These are phyloP conservation scores for Phytophthora cryptogea DNA, from an alignment of 352 stramenopile genomes.

Conservation along the genomic window DNA sequence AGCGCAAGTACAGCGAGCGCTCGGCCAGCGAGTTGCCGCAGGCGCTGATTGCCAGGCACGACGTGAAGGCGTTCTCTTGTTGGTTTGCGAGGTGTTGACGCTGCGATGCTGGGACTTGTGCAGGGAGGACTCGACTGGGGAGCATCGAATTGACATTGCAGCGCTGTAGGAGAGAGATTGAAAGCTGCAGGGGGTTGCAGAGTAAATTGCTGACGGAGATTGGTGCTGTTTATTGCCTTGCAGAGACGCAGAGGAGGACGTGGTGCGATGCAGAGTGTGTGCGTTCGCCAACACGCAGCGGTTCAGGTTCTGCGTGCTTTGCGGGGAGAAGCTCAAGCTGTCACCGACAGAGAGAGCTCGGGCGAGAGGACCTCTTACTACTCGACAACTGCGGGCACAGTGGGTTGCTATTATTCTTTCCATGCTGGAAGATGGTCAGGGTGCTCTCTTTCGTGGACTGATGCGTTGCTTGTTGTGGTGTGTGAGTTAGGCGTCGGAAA, in stretches of 20 bases:
- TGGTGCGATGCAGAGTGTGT: slow-evolving; percentile 38
- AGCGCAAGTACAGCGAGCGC: slow-evolving; percentile 21
- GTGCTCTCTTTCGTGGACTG: neutral
- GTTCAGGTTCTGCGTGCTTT: slow-evolving; percentile 48
- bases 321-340: slow-evolving; percentile 38
- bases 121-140: slow-evolving; percentile 20
- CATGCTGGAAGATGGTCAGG: neutral
- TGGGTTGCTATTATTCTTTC: neutral
- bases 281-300: slow-evolving; percentile 52
- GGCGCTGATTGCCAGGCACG: slow-evolving; percentile 38
- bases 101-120: neutral
- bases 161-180: slow-evolving; percentile 22
- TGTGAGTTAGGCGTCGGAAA: slow-evolving; percentile 19
- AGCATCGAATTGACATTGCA: slow-evolving; percentile 55
- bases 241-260: slow-evolving; percentile 45
- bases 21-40: slow-evolving; percentile 26
- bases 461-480: neutral
- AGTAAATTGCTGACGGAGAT: neutral
- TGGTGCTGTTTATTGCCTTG: neutral
- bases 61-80: neutral
- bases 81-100: neutral
- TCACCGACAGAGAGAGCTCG: slow-evolving; percentile 31
- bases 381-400: slow-evolving; percentile 24
- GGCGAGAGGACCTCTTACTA: slow-evolving; percentile 11
- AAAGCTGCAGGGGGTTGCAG: neutral